Base-by-base conservation (phyloP, 1,284 basidiomycete genomes). In the Fomitopsis palustris region DNA sequence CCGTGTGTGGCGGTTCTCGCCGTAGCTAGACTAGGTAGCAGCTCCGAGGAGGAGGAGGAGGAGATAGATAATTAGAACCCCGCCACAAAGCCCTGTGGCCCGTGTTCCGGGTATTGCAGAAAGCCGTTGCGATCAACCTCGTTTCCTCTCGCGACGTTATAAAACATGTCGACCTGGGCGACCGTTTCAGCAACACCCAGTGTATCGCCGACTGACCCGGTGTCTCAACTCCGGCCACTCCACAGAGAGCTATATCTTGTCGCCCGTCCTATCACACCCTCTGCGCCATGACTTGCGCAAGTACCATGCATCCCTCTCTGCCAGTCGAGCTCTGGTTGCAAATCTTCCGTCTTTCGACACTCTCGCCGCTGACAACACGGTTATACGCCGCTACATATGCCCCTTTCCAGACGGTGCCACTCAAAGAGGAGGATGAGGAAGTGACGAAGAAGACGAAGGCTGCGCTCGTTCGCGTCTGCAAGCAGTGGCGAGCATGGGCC, bases 391-490 rank as follows among this genome's bases (percentile, higher is more conserved):
- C 64, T 8, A 58, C 63, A 4, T 72, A 73, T 56, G 35, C 39
- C 14, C 70, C 70, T 2, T 73, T 73, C 62, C 61, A 70, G 23
- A 60, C 62, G 2, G 43, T 54, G n/a, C 31, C 54, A n/a, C 43
- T 41, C 21, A 59, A 61, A 16, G 41, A 59, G 4, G 49, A 54
- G 3, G 63, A 66, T 27, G 54, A 61, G 16, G 51, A 56, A 12
- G 54, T 59, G n/a, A 57, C 60, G 19, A 47, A 77, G 27, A 64
- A 65, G 41, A 73, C 76, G 37, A 80, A 77, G 67, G 65, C 70
- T 43, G 69, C 75, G 8, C 71, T 87, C 55, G 76, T 79, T 42
- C 74, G 77, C 54, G 86, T 88, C 29, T 88, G 85, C 69, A 79
- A 77, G 52, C 70, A 74, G 49, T 88, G 86, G 86, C 75, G 74